Percentiles rank a stretch among this genome's conserved stretches.
Evolutionary conservation across 1,284 basidiomycete genomes (phyloP).

Genomic region (Tetrapyrgos nigripes): DNA sequence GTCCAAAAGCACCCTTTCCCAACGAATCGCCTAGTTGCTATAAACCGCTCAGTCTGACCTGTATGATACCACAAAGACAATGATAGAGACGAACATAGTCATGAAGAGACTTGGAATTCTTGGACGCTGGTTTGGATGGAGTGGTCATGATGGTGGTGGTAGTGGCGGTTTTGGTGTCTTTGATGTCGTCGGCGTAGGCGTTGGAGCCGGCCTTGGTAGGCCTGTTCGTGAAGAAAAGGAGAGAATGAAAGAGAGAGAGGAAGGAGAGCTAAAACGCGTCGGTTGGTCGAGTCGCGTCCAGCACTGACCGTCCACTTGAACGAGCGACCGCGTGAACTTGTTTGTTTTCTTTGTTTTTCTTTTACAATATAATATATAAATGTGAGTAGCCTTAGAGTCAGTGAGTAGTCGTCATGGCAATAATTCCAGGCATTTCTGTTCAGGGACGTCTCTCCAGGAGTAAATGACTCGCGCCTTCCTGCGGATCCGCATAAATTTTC

Average conservation of each 20-base stretch:
- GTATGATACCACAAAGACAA: not conserved
- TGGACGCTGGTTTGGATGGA: slow-evolving; percentile 47
- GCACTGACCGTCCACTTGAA: slow-evolving; percentile 36
- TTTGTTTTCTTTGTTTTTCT: no score
- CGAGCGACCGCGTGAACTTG: no score
- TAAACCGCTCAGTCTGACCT: not conserved
- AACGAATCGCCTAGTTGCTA: slow-evolving; percentile 95
- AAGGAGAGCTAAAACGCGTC: slow-evolving; percentile 18
- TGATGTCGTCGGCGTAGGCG: no score
- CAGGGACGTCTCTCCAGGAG: no score
- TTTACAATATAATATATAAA: no score
- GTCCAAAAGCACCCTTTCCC: slow-evolving; percentile 94
- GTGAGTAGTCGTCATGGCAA: no score
- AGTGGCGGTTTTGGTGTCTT: not conserved
- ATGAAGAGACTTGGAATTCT: slow-evolving; percentile 59
- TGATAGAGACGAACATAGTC: slow-evolving; percentile 55
- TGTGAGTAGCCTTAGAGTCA: no score
- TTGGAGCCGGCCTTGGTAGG: not conserved
- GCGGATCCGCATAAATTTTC: no score
- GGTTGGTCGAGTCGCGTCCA: slow-evolving; percentile 40
- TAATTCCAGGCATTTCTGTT: no score
- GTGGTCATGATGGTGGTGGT: slow-evolving; percentile 43
- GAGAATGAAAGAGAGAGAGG: slow-evolving; percentile 1
- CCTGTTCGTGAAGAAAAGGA: slow-evolving; percentile 4
- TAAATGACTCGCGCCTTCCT: no score